Conservation (phyloP, 371 early-diverging fungal species). For the Mucor piriformis region DNA sequence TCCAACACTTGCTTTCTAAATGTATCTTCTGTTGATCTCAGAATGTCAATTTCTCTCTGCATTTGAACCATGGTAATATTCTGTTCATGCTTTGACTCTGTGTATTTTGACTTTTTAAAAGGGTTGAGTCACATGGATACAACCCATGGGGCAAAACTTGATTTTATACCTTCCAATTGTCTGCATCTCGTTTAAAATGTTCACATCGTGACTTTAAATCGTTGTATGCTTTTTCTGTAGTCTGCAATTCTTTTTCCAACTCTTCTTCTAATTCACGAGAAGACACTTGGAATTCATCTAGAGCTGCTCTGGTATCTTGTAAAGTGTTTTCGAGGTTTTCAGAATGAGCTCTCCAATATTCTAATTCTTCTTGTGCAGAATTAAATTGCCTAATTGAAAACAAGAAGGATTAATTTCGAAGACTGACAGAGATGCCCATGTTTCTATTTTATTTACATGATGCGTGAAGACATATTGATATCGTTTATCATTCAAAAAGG, state of each 20-base stretch:
- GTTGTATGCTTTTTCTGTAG: constrained; percentile 61
- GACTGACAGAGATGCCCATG: background rate
- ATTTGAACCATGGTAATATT: constrained; percentile 68
- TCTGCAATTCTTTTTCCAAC: constrained; percentile 63
- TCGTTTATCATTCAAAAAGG: constrained; percentile 3
- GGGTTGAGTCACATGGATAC: too few relatives aligned
- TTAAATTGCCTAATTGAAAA: constrained; percentile 44
- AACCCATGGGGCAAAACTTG: too few relatives aligned
- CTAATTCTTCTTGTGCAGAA: constrained; percentile 59
- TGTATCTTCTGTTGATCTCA: constrained; percentile 72
- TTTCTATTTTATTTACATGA: constrained; percentile 2
- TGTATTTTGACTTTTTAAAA: constrained; percentile 46
- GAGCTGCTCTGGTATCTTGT: constrained; percentile 57
- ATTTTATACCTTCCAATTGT: constrained; percentile 69
- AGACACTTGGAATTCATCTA: constrained; percentile 67
- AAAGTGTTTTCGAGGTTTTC: constrained; percentile 53
- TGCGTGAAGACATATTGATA: constrained; percentile 15
- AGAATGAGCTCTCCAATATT: constrained; percentile 56
- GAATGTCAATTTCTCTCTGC: constrained; percentile 75
- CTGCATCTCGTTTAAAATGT: constrained; percentile 60
- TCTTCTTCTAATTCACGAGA: constrained; percentile 70
- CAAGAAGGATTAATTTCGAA: background rate
- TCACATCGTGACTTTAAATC: constrained; percentile 67
- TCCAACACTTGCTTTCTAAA: constrained; percentile 76
- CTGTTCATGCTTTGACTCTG: constrained; percentile 58